A percentile compares a stretch with the other conserved stretches of the same genome.
These are phyloP conservation scores for Mycena leptocephala DNA, from an alignment of 768 basidiomycete genomes.

Conservation along the genomic window DNA sequence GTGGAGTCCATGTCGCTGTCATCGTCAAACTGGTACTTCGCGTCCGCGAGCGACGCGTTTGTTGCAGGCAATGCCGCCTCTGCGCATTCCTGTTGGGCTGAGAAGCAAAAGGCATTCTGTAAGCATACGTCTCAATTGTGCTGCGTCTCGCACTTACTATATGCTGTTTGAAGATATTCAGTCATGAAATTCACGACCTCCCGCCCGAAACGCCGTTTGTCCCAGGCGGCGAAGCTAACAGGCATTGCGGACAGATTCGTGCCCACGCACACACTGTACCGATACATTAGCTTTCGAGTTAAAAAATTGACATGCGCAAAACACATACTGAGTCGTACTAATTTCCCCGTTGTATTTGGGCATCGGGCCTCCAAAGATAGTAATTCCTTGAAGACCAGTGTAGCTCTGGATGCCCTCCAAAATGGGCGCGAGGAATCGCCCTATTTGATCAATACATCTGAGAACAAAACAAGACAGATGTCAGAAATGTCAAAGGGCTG, in stretches of 20 bases:
- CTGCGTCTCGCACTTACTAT: slow-evolving; percentile 2
- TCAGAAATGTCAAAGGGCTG: too few species aligned
- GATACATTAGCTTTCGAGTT: too few species aligned
- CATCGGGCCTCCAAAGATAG: too few species aligned
- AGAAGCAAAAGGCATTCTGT: not conserved
- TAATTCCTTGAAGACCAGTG: too few species aligned
- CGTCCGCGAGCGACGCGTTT: not conserved
- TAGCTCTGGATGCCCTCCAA: too few species aligned
- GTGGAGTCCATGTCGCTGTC: not conserved
- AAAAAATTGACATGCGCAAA: too few species aligned
- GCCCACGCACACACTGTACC: not conserved
- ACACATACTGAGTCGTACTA: too few species aligned
- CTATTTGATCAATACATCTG: too few species aligned
- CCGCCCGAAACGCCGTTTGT: not conserved
- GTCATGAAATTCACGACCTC: not conserved
- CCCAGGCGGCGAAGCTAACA: not conserved
- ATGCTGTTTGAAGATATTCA: slow-evolving; percentile 9
- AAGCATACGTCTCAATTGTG: not conserved
- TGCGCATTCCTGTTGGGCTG: not conserved
- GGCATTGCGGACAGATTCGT: not conserved
- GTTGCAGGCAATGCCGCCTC: not conserved
- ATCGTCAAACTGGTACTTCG: not conserved
- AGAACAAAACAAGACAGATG: too few species aligned
- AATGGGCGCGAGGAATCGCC: too few species aligned
- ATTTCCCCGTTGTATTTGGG: too few species aligned